Evolutionary conservation across 306 rosid species (phyloP).

Genomic region (Vicia villosa): DNA sequence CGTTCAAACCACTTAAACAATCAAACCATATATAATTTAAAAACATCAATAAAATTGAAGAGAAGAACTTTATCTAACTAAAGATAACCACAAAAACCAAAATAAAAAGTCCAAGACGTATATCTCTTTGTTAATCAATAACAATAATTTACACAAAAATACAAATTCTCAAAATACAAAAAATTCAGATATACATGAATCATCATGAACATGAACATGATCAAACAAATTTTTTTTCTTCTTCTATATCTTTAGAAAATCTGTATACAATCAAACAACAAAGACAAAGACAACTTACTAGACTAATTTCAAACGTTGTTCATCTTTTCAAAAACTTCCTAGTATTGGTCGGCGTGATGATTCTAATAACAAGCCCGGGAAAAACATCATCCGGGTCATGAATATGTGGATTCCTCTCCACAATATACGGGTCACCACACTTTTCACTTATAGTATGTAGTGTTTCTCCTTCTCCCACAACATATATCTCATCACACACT

Average conservation of each 20-base stretch:
- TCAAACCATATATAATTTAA: neutral
- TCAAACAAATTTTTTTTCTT: neutral
- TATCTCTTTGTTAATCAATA: neutral
- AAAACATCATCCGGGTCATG: slow-evolving; percentile 88
- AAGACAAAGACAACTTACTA: neutral
- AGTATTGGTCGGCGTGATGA: slow-evolving; percentile 40
- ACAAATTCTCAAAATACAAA: too few relatives aligned
- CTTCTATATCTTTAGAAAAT: neutral
- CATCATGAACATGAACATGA: neutral
- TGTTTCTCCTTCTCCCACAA: slow-evolving; percentile 78
- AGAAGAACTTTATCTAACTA: neutral
- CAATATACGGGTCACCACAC: slow-evolving; percentile 78
- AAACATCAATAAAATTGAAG: neutral
- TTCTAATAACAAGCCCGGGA: slow-evolving; percentile 84
- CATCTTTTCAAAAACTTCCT: neutral
- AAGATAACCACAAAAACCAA: neutral
- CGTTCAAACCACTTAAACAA: neutral
- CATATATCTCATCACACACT: slow-evolving; percentile 54
- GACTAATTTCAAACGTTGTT: neutral
- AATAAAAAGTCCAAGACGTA: neutral
- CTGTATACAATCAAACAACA: neutral
- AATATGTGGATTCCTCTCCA: slow-evolving; percentile 85
- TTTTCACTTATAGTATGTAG: slow-evolving; percentile 80
- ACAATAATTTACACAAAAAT: neutral
- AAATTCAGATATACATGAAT: neutral